phyloP scores from a whole-genome alignment of 2,329 filamentous ascomycete genomes.

The Lecanoromycetidae sp. region DNA sequence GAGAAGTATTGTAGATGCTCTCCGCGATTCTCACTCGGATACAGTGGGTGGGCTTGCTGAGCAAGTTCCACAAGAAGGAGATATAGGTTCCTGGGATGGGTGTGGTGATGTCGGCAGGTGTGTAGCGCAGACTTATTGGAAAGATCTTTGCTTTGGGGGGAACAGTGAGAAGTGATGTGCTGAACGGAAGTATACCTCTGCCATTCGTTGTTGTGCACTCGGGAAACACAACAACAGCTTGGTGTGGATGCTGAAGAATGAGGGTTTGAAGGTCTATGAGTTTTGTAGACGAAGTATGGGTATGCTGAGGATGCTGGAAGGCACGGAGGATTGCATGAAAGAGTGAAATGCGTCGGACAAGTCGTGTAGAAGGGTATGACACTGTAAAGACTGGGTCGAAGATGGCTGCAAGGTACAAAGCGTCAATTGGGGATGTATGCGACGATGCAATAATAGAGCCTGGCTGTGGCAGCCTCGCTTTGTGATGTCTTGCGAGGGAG shows the following conservation, averaged over 20 bases:
- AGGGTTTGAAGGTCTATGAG: constrained; percentile 54
- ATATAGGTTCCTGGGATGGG: constrained; percentile 65
- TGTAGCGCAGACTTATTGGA: constrained; percentile 80
- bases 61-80: constrained; percentile 71
- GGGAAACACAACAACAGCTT: constrained; percentile 77
- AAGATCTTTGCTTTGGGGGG: constrained; percentile 65
- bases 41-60: constrained; percentile 73
- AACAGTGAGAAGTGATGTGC: constrained; percentile 59
- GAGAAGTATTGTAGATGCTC: constrained; percentile 39
- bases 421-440: constrained; percentile 85
- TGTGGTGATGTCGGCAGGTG: constrained; percentile 78
- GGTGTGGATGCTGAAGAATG: constrained; percentile 54
- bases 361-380: constrained; percentile 61
- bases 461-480: constrained; percentile 61
- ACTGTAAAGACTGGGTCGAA: constrained; percentile 92
- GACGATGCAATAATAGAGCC: constrained; percentile 78
- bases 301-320: constrained; percentile 46
- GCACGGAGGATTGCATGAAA: constrained; percentile 62
- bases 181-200: constrained; percentile 73
- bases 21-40: constrained; percentile 87
- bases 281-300: constrained; percentile 35
- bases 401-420: constrained; percentile 84
- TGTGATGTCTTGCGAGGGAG: constrained; percentile 59
- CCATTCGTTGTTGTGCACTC: constrained; percentile 94
- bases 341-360: constrained; percentile 66